Evolutionary conservation across 148 eudicot species (phyloP), one percentile per base, ranked within the genome.

Genomic region (Beta vulgaris): DNA sequence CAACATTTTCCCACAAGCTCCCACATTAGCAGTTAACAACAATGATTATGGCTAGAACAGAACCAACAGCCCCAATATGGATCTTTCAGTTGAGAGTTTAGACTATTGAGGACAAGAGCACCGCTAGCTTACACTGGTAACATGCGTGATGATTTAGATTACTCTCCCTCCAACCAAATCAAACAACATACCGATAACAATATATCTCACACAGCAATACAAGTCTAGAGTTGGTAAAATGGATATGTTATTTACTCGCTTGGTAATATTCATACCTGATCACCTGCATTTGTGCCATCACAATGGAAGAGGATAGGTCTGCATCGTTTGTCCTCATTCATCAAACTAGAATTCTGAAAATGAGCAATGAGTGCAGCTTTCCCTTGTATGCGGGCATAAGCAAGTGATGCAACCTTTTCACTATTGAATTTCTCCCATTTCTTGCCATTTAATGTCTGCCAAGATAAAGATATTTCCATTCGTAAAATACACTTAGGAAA

Each of bases 271-370:
- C 78, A 60, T 80, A 93, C 98, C 96, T 93, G 93, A 84, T 93
- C 96, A 55, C 98, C 96, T n/a, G 91, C 92, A 83, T 87, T 86
- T 29, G 92, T 90, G 64, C 96, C 98, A 64, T 93, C 91, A 3
- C 87, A 91, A 61, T 87, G 88, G 83, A 93, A 91, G 51, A 93
- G 98, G 61, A 93, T 93, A 42, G 98, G 98, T 36, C 93, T 86
- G 81, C 98, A 93, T 62, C 98, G 84, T 84, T 93, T 93, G 77
- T 93, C 98, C 84, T 93, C 98, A 82, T 93, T 93, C 98, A 93
- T 93, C 90, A 93, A 91, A 87, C 98, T 93, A 59, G 98, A 93
- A 75, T 91, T 93, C 86, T 91, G 98, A 69, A 93, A 93, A 82
- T 93, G 98, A 55, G 92, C 89, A 84, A 91, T 78, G 46, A 93